Evolutionary conservation across 352 stramenopile species (phyloP).

Genomic region (Phytophthora multivora): DNA sequence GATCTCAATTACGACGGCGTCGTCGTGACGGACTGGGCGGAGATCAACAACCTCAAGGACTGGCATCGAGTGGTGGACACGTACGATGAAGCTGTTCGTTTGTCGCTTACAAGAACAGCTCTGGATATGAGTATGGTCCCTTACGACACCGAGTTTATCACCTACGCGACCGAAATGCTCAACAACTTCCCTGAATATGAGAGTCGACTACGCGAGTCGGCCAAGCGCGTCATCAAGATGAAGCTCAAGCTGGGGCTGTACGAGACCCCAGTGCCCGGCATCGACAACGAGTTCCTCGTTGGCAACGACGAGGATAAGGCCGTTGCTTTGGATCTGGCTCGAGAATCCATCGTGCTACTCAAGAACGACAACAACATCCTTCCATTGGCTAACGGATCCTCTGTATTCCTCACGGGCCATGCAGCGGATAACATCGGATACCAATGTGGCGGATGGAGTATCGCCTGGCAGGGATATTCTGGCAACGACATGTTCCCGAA

Average conservation of each 20-base stretch:
- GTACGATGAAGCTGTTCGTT: constrained; percentile 58
- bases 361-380: constrained; percentile 71
- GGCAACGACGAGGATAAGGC: constrained; percentile 51
- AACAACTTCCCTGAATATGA: constrained; percentile 37
- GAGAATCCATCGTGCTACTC: constrained; percentile 81
- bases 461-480: constrained; percentile 85
- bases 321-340: constrained; percentile 60
- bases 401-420: constrained; percentile 73
- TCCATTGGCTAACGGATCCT: constrained; percentile 40
- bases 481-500: constrained; percentile 68
- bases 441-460: constrained; percentile 78
- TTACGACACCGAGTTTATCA: constrained; percentile 52
- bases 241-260: constrained; percentile 82
- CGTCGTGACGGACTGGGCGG: constrained; percentile 90
- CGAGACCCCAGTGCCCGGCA: constrained; percentile 57
- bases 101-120: constrained; percentile 71
- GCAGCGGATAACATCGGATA: constrained; percentile 68
- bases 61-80: constrained; percentile 58
- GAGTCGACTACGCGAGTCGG: constrained; percentile 55
- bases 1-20: constrained; percentile 85
- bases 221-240: constrained; percentile 67
- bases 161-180: constrained; percentile 51
- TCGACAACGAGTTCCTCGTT: constrained; percentile 41
- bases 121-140: constrained; percentile 93
- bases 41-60: constrained; percentile 88